Conservation (phyloP, 2,329 filamentous ascomycete species). For the Penicillium hordei region DNA sequence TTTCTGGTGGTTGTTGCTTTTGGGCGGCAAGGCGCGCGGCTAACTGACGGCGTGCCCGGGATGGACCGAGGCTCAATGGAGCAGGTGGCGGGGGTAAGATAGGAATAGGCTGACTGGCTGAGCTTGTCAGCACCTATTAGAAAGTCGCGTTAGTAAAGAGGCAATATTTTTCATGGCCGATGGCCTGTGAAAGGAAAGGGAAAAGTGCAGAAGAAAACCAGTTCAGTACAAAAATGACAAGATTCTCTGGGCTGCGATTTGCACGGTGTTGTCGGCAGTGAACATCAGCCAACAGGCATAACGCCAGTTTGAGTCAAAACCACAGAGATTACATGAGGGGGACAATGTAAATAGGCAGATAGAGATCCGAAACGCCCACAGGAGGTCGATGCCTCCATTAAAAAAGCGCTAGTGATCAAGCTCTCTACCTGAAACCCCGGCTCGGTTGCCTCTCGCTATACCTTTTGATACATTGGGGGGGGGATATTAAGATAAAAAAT, state of each 20-base stretch:
- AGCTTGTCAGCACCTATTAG: conserved; percentile 29
- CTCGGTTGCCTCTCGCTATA: neutral
- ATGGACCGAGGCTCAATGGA: conserved; percentile 81
- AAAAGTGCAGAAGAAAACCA: neutral
- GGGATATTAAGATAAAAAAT: neutral
- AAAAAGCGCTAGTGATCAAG: neutral
- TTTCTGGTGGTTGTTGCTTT: conserved; percentile 59
- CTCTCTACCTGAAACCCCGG: neutral
- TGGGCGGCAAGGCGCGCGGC: conserved; percentile 81
- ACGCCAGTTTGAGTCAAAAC: neutral
- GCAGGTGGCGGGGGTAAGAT: conserved; percentile 61
- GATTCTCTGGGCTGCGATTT: neutral
- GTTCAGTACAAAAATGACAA: neutral
- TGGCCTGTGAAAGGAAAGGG: neutral
- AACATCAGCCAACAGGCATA: neutral
- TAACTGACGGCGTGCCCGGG: conserved; percentile 82
- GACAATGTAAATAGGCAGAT: neutral
- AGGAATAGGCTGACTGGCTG: conserved; percentile 45
- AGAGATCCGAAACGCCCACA: neutral
- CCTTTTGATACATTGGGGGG: neutral
- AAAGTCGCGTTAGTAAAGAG: conserved; percentile 16
- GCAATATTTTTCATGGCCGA: neutral
- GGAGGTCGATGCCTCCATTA: neutral
- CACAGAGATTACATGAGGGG: neutral
- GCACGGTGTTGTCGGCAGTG: neutral